Evolutionary conservation across 805 yeast genomes (phyloP).

Genomic region (Saccharomyces jurei): DNA sequence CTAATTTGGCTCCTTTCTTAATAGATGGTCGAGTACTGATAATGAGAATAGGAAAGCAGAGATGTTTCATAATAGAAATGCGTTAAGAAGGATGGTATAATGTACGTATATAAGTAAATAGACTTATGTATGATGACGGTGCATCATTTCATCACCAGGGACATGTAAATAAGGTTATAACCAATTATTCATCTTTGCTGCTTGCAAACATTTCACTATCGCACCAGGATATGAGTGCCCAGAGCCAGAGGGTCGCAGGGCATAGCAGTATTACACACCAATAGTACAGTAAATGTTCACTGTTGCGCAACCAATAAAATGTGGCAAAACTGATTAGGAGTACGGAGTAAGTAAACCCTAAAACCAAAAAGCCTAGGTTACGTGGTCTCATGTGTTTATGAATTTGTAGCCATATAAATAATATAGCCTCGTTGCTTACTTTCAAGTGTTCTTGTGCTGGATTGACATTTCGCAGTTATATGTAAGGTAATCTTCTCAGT

Average conservation of each 20-base stretch:
- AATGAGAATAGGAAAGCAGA: constrained; percentile 67
- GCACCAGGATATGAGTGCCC: constrained; percentile 30
- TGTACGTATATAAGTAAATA: constrained; percentile 4
- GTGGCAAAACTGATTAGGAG: neutral
- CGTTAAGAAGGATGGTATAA: neutral
- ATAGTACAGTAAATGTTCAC: constrained; percentile 12
- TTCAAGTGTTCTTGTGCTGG: neutral
- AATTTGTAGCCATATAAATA: neutral
- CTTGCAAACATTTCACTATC: constrained; percentile 24
- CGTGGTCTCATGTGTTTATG: neutral
- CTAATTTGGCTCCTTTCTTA: constrained; percentile 41
- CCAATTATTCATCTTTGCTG: neutral
- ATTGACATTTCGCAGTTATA: neutral
- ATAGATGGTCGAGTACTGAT: constrained; percentile 55
- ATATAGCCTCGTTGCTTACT: neutral
- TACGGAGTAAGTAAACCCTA: neutral
- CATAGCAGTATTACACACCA: constrained; percentile 24
- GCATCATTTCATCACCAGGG: neutral
- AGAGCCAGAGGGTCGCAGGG: constrained; percentile 28
- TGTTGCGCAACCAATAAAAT: neutral
- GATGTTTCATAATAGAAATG: constrained; percentile 47
- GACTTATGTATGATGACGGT: neutral
- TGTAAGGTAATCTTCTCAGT: neutral
- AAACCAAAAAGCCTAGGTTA: neutral
- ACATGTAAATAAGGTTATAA: neutral